Evolutionary conservation across 805 yeast genomes (phyloP).

Genomic region (Wickerhamomyces subpelliculosus): DNA sequence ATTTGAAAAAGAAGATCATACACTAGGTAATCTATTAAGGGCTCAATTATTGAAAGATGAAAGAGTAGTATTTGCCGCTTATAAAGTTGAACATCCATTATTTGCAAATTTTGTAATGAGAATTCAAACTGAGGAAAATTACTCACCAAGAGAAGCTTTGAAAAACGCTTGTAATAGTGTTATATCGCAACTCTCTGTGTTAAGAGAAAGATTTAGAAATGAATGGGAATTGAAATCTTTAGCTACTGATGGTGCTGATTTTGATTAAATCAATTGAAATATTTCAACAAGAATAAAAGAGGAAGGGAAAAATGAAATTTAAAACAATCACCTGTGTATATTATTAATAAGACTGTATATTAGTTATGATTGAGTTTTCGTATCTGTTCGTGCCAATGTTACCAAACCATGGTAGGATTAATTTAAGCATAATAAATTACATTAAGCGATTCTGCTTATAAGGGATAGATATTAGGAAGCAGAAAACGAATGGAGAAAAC

Average conservation of each 20-base stretch:
- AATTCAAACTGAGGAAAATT: constrained; percentile 93
- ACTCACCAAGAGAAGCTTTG: constrained; percentile 84
- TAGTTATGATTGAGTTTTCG: too few species aligned
- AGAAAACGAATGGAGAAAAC: too few species aligned
- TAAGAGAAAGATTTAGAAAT: constrained; percentile 73
- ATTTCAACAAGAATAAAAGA: too few species aligned
- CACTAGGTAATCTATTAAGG: constrained; percentile 84
- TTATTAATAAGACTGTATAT: too few species aligned
- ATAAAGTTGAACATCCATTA: constrained; percentile 95
- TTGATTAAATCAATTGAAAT: too few species aligned
- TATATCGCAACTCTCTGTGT: constrained; percentile 67
- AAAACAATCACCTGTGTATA: too few species aligned
- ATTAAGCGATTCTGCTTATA: too few species aligned
- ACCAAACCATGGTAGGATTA: too few species aligned
- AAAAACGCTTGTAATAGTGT: constrained; percentile 82
- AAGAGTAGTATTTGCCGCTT: constrained; percentile 92
- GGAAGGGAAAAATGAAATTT: too few species aligned
- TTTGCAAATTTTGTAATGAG: constrained; percentile 93
- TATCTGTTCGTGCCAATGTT: too few species aligned
- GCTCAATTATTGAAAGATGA: constrained; percentile 82
- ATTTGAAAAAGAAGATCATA: constrained; percentile 96
- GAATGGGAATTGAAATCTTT: constrained; percentile 91
- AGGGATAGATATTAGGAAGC: too few species aligned
- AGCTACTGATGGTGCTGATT: constrained; percentile 42
- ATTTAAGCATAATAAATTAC: too few species aligned